Percentiles rank a stretch among this genome's conserved stretches.
These are phyloP conservation scores for Penicillium sp. DNA, from an alignment of 2,329 filamentous ascomycete species.

Conservation along the genomic window DNA sequence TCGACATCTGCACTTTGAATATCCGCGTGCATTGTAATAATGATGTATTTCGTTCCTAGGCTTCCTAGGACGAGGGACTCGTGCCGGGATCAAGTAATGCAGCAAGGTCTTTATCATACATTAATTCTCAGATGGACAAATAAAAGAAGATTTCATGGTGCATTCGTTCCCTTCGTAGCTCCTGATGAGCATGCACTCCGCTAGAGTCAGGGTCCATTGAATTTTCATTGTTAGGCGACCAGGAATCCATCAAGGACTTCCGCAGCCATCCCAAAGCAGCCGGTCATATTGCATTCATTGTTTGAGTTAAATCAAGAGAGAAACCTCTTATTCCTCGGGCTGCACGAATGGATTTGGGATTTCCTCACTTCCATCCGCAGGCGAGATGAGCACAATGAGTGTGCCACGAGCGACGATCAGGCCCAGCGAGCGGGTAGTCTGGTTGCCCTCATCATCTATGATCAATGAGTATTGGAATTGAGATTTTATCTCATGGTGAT, in stretches of 20 bases:
- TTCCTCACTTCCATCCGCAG: slow-evolving; percentile 90
- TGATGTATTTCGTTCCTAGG: not conserved
- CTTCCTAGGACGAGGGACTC: not conserved
- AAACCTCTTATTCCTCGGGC: slow-evolving; percentile 58
- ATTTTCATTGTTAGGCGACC: not conserved
- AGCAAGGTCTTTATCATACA: slow-evolving; percentile 3
- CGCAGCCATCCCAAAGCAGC: not conserved
- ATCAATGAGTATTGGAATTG: slow-evolving; percentile 16
- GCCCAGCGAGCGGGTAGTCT: slow-evolving; percentile 75
- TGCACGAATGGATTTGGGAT: slow-evolving; percentile 92
- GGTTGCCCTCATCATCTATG: slow-evolving; percentile 88
- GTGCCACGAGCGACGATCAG: slow-evolving; percentile 88
- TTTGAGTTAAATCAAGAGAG: not conserved
- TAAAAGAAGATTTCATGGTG: slow-evolving; percentile 64
- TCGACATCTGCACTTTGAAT: not conserved
- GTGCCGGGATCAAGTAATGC: not conserved
- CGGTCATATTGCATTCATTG: not conserved
- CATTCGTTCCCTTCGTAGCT: slow-evolving; percentile 58
- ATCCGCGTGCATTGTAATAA: not conserved
- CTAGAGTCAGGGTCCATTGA: slow-evolving; percentile 8
- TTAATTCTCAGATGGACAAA: slow-evolving; percentile 7
- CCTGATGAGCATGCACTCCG: slow-evolving; percentile 13
- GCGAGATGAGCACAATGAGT: slow-evolving; percentile 86
- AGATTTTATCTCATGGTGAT: not conserved
- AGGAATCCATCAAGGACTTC: not conserved